Evolutionary conservation across 2,329 filamentous ascomycete genomes (phyloP).

Genomic region (Coniella lustricola): DNA sequence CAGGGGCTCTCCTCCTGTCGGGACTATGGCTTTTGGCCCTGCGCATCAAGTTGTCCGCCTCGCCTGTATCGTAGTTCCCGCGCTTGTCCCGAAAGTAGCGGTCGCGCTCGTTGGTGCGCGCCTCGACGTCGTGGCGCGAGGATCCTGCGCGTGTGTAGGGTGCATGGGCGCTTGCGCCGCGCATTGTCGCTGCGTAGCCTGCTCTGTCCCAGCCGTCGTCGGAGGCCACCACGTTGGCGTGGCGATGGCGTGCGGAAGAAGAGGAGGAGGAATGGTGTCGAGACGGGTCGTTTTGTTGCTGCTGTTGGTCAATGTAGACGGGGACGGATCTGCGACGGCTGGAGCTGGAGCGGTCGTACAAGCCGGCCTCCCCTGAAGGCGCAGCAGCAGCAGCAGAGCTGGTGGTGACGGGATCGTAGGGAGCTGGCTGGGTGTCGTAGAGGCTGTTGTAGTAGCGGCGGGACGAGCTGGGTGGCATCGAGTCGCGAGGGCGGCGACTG

Average conservation of each 20-base stretch:
- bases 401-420: neutral
- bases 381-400: too few species aligned
- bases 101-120: constrained; percentile 5
- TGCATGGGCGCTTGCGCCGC: neutral
- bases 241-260: neutral
- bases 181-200: neutral
- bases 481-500: constrained; percentile 11
- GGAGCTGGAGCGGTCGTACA: neutral
- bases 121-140: constrained; percentile 11
- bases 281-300: too few species aligned
- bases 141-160: neutral
- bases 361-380: too few species aligned
- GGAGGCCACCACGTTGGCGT: constrained; percentile 11
- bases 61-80: constrained; percentile 8
- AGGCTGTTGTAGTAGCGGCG: constrained; percentile 6
- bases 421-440: constrained; percentile 4
- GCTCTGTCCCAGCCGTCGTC: constrained; percentile 4
- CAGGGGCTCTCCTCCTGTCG: constrained; percentile 2
- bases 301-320: neutral
- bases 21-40: constrained; percentile 15
- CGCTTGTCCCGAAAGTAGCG: constrained; percentile 10
- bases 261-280: too few species aligned
- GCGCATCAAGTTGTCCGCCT: constrained; percentile 7
- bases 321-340: constrained; percentile 12
- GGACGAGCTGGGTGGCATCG: constrained; percentile 8